Base-by-base conservation (phyloP, 1,284 basidiomycete genomes). In the Ustilago loliicola region DNA sequence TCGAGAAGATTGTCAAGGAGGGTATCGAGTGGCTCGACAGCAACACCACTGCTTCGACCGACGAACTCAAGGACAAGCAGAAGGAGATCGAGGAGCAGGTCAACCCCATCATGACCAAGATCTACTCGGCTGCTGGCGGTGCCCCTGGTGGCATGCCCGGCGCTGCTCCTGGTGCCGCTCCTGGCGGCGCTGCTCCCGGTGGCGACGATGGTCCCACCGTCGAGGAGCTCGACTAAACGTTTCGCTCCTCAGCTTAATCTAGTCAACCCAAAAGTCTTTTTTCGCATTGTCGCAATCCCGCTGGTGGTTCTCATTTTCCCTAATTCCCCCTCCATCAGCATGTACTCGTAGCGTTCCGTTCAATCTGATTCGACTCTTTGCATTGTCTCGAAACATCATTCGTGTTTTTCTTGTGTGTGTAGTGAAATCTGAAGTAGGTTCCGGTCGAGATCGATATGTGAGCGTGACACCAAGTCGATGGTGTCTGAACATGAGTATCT, bases 61-160 rank as follows among this genome's bases (percentile, higher is more conserved):
- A 96, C 86, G 97, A 99, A 90, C 96, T 98, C 89, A 93, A 95
- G 88, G 90, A 90, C 86, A 93, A 92, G 89, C 96, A 98, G 88
- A 97, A 98, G 90, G 96, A 98, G 89, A 90, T 99, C 68, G 96
- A 99, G 89, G 89, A 86, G 13, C 87, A 95, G 79, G 93, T 95
- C 82, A 96, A 92, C 90, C 95, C 95, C 57, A 96, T 96, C 88
- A 96, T 96, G 94, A 91, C 93, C 89, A 93, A 93, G 88, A 91
- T 96, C 29, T 98, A 98, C 88, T 90, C 91, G 68, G 80, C 72
- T 30, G 89, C 90, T 78, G 93, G 88, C 55, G 88, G 86, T 61
- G 86, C 86, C 50, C 81, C 86, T 52, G 93, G 92, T 82, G 92
- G 88, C 78, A 88, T 88, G 29, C 89, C 89, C 62, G 88, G 88